Base-by-base conservation (phyloP, 2,329 filamentous ascomycete species). In the Penicillium rolfsii region DNA sequence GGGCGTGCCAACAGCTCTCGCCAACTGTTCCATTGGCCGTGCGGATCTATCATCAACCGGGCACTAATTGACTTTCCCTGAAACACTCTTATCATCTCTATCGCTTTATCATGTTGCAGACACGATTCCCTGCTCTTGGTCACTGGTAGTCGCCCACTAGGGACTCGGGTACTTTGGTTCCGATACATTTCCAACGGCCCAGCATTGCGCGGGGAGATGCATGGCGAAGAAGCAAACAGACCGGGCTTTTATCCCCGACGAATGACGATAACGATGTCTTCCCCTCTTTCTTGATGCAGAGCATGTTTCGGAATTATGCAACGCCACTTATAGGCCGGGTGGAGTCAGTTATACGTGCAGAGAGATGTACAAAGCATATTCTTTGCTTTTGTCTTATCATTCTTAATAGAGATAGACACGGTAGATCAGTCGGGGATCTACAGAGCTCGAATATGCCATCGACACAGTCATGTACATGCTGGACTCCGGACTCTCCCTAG, bases 51-150 rank as follows among this genome's bases (percentile, higher is more conserved):
- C 55, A 48, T 36, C 48, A 60, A 46, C 48, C 41, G 24, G 43
- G 53, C 55, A 57, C 59, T 61, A 65, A 65, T 65, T 58, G 57
- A 43, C 35, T 28, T 14, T 22, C 35, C 41, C 33, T 22, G 54
- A 48, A 36, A n/a, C 50, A 36, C 45, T 36, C 45, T 28, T 26
- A 24, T 30, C 38, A 30, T 19, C 30, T 33, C n/a, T 36, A 30
- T 54, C 53, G 58, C 53, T 33, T 48, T 35, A 50, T 50, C 48
- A 35, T 48, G 14, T 48, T 16, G 14, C 19, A 14, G 41, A 11
- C 41, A 22, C n/a, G 14, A 22, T 45, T 45, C 11, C 41, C 41
- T 45, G 41, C 16, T 40, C 16, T n/a, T 40, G 19, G 7, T 43
- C 19, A 33, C 9, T 33, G 30, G 30, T 11, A 22, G 11, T 19